Conservation (phyloP, 2,329 filamentous ascomycete species). For the Colletotrichum aenigma region DNA sequence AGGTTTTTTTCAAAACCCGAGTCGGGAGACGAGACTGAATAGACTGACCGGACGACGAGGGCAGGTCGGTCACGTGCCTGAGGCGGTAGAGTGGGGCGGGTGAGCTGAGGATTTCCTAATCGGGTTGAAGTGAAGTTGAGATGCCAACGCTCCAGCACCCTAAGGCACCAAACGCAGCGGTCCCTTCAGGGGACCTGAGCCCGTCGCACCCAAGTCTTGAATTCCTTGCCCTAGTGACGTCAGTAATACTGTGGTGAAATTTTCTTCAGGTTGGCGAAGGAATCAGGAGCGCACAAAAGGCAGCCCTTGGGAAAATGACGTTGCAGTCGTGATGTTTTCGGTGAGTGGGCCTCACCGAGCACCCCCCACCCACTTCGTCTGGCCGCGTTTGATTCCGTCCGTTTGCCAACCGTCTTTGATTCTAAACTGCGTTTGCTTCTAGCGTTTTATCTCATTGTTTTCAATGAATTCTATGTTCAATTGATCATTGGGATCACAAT, state of each 20-base stretch:
- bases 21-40: neutral
- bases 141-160: neutral
- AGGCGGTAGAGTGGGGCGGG: neutral
- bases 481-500: neutral
- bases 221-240: neutral
- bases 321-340: neutral
- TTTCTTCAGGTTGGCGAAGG: neutral
- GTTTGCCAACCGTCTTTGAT: neutral
- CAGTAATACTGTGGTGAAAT: neutral
- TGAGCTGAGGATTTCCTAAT: neutral
- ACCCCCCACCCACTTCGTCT: neutral
- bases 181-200: neutral
- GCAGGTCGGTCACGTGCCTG: neutral
- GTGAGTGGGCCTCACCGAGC: neutral
- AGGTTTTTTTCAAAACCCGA: neutral
- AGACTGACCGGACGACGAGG: neutral
- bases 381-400: neutral
- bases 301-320: neutral
- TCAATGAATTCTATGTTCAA: neutral
- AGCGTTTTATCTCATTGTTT: neutral
- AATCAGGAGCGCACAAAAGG: neutral
- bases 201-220: neutral
- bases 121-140: neutral
- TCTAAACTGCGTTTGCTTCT: neutral
- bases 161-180: neutral